phyloP scores from a whole-genome alignment of 805 yeast species.

The Ogataea trehaloabstinens region DNA sequence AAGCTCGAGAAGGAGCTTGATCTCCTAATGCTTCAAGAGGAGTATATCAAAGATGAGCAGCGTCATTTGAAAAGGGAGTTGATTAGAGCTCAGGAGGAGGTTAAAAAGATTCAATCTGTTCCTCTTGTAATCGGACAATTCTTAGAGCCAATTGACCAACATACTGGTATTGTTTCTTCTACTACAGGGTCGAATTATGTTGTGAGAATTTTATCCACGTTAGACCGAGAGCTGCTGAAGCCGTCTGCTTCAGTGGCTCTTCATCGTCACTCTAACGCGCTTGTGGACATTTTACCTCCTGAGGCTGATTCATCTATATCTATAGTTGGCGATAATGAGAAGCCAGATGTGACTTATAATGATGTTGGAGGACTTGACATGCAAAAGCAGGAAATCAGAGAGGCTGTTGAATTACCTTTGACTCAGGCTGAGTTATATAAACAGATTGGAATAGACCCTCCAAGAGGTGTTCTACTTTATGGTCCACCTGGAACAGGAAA shows the following conservation, averaged over 20 bases:
- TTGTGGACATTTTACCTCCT: slow-evolving; percentile 96
- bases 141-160: slow-evolving; percentile 94
- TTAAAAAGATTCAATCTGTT: slow-evolving; percentile 93
- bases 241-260: slow-evolving; percentile 95
- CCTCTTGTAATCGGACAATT: slow-evolving; percentile 98
- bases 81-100: slow-evolving; percentile 97
- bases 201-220: slow-evolving; percentile 89
- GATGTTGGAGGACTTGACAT: slow-evolving; percentile 99
- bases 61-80: slow-evolving; percentile 93
- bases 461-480: slow-evolving; percentile 93
- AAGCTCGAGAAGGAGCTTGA: slow-evolving; percentile 89
- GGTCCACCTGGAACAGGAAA: slow-evolving; percentile 99
- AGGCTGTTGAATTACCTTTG: slow-evolving; percentile 95
- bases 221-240: slow-evolving; percentile 91
- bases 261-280: slow-evolving; percentile 97
- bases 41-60: slow-evolving; percentile 96
- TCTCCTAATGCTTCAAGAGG: slow-evolving; percentile 83
- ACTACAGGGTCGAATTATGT: slow-evolving; percentile 98
- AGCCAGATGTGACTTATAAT: slow-evolving; percentile 89
- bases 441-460: slow-evolving; percentile 98
- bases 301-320: slow-evolving; percentile 97
- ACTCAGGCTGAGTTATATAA: slow-evolving; percentile 94
- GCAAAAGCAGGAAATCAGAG: slow-evolving; percentile 99
- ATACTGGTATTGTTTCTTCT: slow-evolving; percentile 93
- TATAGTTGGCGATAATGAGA: slow-evolving; percentile 90